Evolutionary conservation across 169 alveolate species (phyloP).

Genomic region (Babesia microti): DNA sequence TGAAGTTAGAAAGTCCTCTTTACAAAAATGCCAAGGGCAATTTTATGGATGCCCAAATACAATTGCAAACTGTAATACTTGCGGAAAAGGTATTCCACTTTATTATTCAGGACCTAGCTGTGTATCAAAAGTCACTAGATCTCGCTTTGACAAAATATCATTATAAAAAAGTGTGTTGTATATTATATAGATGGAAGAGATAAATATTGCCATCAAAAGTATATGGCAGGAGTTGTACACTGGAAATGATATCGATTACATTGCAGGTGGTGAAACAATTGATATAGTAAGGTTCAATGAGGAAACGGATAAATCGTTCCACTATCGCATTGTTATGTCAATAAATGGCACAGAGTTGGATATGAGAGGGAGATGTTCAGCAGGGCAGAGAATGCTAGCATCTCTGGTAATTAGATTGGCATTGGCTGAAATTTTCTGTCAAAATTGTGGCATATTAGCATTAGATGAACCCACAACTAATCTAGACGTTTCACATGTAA

Average conservation of each 20-base stretch:
- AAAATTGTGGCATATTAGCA: constrained; percentile 93
- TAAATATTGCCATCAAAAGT: constrained; percentile 82
- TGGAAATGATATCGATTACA: constrained; percentile 87
- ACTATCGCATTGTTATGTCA: constrained; percentile 74
- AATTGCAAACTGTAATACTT: constrained; percentile 12
- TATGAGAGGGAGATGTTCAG: constrained; percentile 94
- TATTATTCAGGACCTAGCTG: constrained; percentile 21
- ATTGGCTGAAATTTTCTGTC: constrained; percentile 95
- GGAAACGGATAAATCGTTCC: constrained; percentile 12
- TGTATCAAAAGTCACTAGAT: constrained; percentile 43
- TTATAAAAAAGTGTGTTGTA: constrained; percentile 31
- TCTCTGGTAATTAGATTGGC: constrained; percentile 93
- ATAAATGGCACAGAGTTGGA: constrained; percentile 75
- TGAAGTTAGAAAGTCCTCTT: constrained; percentile 2
- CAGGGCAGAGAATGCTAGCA: constrained; percentile 94
- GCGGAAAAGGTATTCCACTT: constrained; percentile 11
- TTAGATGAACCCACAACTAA: constrained; percentile 99
- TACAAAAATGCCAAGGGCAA: constrained; percentile 8
- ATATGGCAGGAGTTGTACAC: constrained; percentile 91
- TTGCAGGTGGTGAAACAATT: constrained; percentile 13
- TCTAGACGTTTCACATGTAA: constrained; percentile 85
- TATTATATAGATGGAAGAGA: constrained; percentile 80
- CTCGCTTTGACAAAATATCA: constrained; percentile 49
- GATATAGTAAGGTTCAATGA: constrained; percentile 25
- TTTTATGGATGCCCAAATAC: constrained; percentile 12